Conservation (phyloP, 2,329 filamentous ascomycete species). For the Ophiostoma sp. region DNA sequence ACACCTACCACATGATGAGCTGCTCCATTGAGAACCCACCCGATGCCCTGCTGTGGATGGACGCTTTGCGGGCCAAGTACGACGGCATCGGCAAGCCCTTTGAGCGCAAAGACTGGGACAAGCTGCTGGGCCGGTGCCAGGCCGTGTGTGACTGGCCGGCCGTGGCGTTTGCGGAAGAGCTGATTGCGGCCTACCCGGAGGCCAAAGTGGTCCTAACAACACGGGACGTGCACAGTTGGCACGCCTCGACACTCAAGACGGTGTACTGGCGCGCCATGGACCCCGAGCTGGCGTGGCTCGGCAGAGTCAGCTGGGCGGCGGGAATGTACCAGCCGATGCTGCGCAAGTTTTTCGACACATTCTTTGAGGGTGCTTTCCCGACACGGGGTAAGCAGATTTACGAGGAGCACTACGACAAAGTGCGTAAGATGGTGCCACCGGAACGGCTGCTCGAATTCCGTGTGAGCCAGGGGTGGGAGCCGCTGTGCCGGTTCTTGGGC, state of each 20-base stretch:
- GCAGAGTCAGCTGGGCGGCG: constrained; percentile 21
- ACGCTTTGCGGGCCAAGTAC: constrained; percentile 57
- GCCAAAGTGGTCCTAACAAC: constrained; percentile 50
- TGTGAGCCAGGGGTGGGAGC: constrained; percentile 44
- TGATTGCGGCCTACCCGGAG: constrained; percentile 50
- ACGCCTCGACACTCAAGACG: constrained; percentile 34
- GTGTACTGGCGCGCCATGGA: constrained; percentile 26
- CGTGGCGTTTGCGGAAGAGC: constrained; percentile 43
- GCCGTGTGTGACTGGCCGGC: constrained; percentile 30
- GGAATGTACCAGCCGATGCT: constrained; percentile 28
- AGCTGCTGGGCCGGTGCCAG: constrained; percentile 27
- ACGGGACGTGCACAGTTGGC: constrained; percentile 45
- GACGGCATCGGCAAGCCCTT: constrained; percentile 61
- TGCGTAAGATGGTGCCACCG: constrained; percentile 39
- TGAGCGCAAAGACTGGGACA: constrained; percentile 62
- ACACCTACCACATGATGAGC: constrained; percentile 74
- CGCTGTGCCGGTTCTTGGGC: constrained; percentile 44
- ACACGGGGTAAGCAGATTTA: constrained; percentile 24
- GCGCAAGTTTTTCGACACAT: constrained; percentile 27
- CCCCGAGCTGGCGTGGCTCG: constrained; percentile 21
- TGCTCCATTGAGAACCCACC: constrained; percentile 67
- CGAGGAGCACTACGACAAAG: constrained; percentile 24
- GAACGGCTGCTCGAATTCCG: constrained; percentile 42
- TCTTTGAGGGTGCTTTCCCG: constrained; percentile 25
- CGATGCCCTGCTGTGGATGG: constrained; percentile 69